These are phyloP conservation scores for Lophiotrema nucula DNA, from an alignment of 495 filamentous ascomycete genomes.

Conservation along the genomic window DNA sequence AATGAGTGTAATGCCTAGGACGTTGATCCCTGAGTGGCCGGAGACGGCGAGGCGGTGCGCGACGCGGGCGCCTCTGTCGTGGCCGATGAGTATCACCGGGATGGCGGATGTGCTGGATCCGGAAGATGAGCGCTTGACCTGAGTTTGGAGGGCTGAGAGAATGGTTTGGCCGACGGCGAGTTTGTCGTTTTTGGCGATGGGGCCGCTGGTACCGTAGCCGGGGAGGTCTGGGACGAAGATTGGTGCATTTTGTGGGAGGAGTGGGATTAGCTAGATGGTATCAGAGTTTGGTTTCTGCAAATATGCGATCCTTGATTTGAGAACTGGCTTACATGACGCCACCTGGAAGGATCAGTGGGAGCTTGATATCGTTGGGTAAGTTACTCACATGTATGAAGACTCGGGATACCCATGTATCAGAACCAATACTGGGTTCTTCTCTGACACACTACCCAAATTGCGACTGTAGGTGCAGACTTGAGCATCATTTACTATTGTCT, in stretches of 20 bases:
- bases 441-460: slow-evolving; percentile 7
- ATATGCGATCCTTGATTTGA: too few relatives aligned
- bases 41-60: slow-evolving; percentile 48
- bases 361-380: background rate
- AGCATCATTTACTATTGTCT: slow-evolving; percentile 17
- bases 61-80: slow-evolving; percentile 52
- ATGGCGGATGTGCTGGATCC: background rate
- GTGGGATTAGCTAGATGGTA: slow-evolving; percentile 22
- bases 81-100: slow-evolving; percentile 44
- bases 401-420: slow-evolving; percentile 40
- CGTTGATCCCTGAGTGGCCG: slow-evolving; percentile 24
- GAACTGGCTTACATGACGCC: slow-evolving; percentile 28
- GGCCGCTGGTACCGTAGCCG: slow-evolving; percentile 46
- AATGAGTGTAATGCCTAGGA: slow-evolving; percentile 42
- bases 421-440: slow-evolving; percentile 32
- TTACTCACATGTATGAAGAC: background rate
- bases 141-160: slow-evolving; percentile 36
- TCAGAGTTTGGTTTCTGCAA: background rate
- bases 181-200: slow-evolving; percentile 39
- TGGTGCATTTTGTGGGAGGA: slow-evolving; percentile 30
- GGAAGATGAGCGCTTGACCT: slow-evolving; percentile 21
- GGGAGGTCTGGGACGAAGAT: slow-evolving; percentile 43
- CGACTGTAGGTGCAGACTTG: slow-evolving; percentile 26
- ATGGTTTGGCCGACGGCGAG: slow-evolving; percentile 42
- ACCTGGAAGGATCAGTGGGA: slow-evolving; percentile 9